Base-by-base conservation (phyloP, 768 basidiomycete species). In the Mrakia blollopis region DNA sequence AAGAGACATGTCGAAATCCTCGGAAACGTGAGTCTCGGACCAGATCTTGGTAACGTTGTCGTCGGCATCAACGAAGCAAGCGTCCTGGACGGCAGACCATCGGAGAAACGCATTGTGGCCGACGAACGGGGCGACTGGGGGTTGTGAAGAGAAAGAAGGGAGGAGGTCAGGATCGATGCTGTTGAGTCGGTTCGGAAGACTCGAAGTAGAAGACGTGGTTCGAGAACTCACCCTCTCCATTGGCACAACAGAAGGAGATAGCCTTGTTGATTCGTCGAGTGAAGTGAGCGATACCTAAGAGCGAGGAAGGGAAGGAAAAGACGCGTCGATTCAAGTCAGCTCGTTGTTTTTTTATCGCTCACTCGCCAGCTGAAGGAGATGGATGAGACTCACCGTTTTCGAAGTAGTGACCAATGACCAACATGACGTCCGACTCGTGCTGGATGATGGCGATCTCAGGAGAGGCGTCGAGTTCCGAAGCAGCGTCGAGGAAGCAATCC, bases 401-500 rank as follows among this genome's bases (percentile, higher is more conserved):
- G 81, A 95, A 94, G 84, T 91, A 94, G 83, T 93, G 90, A 82
- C 91, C 86, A 0, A 90, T 92, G 74, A 93, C 92, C 83, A 94
- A 92, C 90, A 94, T 92, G 80, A 94, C 92, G 80, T 92, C 91
- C 44, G 76, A 92, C 80, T 91, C 91, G 82, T 96, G 93, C 81
- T 95, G 93, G 73, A 96, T 91, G 84, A 96, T 93, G 1, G 89
- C 92, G 44, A 94, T 89, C 62, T 93, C 90, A 0, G 91, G 92
- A 79, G 90, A 90, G 83, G 91, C 90, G 25, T 88, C 85, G 77
- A 96, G 87, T 82, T 96, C 93, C 54, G 91, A 88, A 8, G 92
- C 93, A 0, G 93, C 93, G 84, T 94, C 93, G 75, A 92, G 87
- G 83, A 96, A 89, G 82, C 92, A 95, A 82, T 95, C 94, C 86